A percentile compares a stretch with the other conserved stretches of the same genome.
These are phyloP conservation scores for Apophysomyces elegans DNA, from an alignment of 371 early-diverging fungal genomes.

Conservation along the genomic window DNA sequence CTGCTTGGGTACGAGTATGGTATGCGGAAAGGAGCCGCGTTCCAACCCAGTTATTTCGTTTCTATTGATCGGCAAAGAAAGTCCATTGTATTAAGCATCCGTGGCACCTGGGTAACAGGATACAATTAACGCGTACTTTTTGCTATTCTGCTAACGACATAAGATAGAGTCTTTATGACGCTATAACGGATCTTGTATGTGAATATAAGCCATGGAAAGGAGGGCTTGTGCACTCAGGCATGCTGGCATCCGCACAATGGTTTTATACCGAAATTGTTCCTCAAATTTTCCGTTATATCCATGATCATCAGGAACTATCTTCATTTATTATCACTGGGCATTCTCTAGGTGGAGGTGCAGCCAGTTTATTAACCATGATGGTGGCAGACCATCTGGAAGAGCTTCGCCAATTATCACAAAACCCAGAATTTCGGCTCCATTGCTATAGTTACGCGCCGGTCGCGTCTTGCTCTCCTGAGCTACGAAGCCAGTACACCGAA, in stretches of 20 bases:
- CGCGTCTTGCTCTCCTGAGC: constrained; percentile 63
- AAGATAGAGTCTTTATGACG: constrained; percentile 64
- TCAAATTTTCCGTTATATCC: constrained; percentile 55
- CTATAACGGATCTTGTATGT: constrained; percentile 80
- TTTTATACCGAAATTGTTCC: constrained; percentile 76
- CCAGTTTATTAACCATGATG: constrained; percentile 77
- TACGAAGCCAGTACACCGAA: constrained; percentile 59
- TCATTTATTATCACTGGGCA: constrained; percentile 27
- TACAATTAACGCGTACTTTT: neutral
- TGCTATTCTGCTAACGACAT: neutral
- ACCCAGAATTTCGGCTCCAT: constrained; percentile 35
- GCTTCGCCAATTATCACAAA: constrained; percentile 41
- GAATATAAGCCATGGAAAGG: constrained; percentile 86
- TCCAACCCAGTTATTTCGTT: constrained; percentile 83
- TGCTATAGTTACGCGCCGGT: constrained; percentile 55
- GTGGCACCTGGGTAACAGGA: constrained; percentile 80
- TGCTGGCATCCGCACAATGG: constrained; percentile 81
- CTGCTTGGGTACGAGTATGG: constrained; percentile 80
- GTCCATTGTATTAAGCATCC: constrained; percentile 76
- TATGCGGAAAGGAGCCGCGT: constrained; percentile 66
- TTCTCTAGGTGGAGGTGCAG: constrained; percentile 78
- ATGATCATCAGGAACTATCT: constrained; percentile 23
- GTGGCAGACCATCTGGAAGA: constrained; percentile 61
- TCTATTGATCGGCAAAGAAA: constrained; percentile 69
- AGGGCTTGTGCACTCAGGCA: constrained; percentile 83